Conservation (phyloP, 257 asterid species). For the Solanum pennellii region DNA sequence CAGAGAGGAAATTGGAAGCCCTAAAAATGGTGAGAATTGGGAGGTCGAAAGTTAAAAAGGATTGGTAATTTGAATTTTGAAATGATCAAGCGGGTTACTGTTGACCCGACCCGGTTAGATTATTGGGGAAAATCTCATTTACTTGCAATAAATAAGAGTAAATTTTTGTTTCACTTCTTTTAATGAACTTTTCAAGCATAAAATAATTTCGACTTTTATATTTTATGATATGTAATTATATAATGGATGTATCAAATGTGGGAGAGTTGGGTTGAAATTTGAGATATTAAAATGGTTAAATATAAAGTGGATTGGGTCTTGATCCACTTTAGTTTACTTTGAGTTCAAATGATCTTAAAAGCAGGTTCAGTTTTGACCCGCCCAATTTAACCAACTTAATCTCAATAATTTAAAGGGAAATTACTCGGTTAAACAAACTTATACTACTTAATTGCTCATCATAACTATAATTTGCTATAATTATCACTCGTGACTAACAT, state of each 20-base stretch:
- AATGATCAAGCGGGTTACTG: neutral
- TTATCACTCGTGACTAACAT: no score
- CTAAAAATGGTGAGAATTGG: neutral
- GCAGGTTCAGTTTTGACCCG: accelerated
- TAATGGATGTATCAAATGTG: no score
- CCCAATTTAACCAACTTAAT: neutral
- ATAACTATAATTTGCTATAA: no score
- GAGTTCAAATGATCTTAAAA: no score
- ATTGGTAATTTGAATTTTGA: neutral
- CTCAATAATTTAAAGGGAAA: no score
- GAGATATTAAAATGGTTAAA: neutral
- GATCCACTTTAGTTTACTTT: no score
- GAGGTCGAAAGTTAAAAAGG: neutral
- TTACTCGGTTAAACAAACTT: no score
- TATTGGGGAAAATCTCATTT: neutral
- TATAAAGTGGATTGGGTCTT: no score
- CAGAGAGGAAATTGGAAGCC: neutral
- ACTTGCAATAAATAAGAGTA: neutral
- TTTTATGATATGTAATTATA: no score
- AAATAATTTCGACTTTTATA: no score
- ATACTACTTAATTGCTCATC: no score
- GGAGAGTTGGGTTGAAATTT: accelerated
- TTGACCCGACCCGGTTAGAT: neutral
- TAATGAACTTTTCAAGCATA: neutral
- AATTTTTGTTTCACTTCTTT: no score